A percentile compares a stretch with the other conserved stretches of the same genome.
phyloP scores from a whole-genome alignment of 2,329 filamentous ascomycete species.

The Venturia aucupariae region DNA sequence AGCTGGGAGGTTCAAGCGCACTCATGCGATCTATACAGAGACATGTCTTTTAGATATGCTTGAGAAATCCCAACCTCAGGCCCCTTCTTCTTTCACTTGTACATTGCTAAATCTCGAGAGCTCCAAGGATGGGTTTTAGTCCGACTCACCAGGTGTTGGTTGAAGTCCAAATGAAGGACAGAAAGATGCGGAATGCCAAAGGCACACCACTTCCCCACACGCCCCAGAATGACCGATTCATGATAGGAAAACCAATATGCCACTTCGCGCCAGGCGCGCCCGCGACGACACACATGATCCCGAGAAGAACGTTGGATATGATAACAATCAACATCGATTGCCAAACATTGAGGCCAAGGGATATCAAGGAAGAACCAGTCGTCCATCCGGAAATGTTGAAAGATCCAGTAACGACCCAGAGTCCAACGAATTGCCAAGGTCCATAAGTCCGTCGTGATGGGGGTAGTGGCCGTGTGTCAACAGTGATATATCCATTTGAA shows the following conservation, averaged over 20 bases:
- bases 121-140: too few relatives aligned
- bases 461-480: conserved; percentile 21
- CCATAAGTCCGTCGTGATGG: conserved; percentile 32
- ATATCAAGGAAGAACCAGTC: conserved; percentile 29
- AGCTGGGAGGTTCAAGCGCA: too few relatives aligned
- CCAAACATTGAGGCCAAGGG: conserved; percentile 33
- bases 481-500: conserved; percentile 33
- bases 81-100: too few relatives aligned
- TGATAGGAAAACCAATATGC: conserved; percentile 37
- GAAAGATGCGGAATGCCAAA: conserved; percentile 33
- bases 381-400: conserved; percentile 21
- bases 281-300: conserved; percentile 25
- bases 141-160: conserved; percentile 24
- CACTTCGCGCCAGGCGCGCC: conserved; percentile 33
- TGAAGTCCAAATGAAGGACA: conserved; percentile 32
- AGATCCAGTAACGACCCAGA: conserved; percentile 30
- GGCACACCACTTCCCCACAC: conserved; percentile 32
- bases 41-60: too few relatives aligned
- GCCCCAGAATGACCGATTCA: conserved; percentile 33
- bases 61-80: too few relatives aligned
- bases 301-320: conserved; percentile 31
- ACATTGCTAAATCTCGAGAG: too few relatives aligned
- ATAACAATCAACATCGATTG: conserved; percentile 32
- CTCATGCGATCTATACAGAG: too few relatives aligned
- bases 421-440: conserved; percentile 29